These are phyloP conservation scores for Microdochium paspali DNA, from an alignment of 2,329 filamentous ascomycete species.

Conservation along the genomic window DNA sequence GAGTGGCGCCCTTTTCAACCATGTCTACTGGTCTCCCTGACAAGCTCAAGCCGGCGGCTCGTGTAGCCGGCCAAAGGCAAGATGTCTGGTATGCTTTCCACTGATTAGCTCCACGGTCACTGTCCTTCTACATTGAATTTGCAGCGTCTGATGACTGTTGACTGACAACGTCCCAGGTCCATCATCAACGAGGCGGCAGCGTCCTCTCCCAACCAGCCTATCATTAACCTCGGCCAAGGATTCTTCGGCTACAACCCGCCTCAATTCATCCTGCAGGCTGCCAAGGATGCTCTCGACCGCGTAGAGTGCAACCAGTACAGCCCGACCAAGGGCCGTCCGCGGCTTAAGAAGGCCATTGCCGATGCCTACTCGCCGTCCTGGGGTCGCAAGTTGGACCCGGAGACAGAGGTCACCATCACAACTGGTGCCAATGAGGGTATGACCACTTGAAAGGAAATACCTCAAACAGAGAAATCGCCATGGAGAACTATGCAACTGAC, in stretches of 20 bases:
- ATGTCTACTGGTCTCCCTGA: constrained; percentile 28
- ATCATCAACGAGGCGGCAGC: constrained; percentile 59
- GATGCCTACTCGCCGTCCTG: constrained; percentile 88
- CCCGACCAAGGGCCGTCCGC: constrained; percentile 84
- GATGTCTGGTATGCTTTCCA: constrained; percentile 37
- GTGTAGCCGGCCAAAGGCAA: constrained; percentile 38
- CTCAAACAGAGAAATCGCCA: too few relatives aligned
- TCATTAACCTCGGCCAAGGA: constrained; percentile 56
- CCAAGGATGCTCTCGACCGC: constrained; percentile 77
- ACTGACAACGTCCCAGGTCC: constrained; percentile 32
- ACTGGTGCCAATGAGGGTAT: constrained; percentile 76
- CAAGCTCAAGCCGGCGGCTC: constrained; percentile 39
- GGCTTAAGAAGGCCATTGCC: constrained; percentile 86
- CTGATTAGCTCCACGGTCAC: not conserved
- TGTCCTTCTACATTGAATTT: not conserved
- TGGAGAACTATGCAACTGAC: too few relatives aligned
- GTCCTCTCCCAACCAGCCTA: constrained; percentile 52
- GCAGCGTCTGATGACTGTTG: not conserved
- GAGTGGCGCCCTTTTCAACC: constrained; percentile 16
- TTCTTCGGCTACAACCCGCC: constrained; percentile 95
- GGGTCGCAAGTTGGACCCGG: constrained; percentile 71
- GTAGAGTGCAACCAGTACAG: constrained; percentile 99
- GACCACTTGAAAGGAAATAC: too few relatives aligned
- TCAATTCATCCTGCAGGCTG: constrained; percentile 80
- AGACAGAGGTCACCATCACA: constrained; percentile 90